phyloP scores from a whole-genome alignment of 352 stramenopile species.

The Phytophthora pluvialis region DNA sequence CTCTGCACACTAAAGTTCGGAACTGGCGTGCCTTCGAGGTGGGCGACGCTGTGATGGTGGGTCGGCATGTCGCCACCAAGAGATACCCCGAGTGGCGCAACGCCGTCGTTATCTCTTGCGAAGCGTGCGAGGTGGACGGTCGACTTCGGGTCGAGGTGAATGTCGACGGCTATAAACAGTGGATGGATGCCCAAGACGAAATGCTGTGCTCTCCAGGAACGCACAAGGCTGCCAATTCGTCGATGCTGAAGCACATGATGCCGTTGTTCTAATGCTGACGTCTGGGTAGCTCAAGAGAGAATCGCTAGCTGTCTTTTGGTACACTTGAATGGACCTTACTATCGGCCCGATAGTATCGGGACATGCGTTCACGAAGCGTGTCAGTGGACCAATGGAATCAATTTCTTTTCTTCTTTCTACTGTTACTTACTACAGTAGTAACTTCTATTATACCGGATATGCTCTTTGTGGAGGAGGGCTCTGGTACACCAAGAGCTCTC shows the following conservation, averaged over 20 bases:
- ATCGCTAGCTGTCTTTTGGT: neutral
- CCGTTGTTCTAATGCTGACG: slow-evolving; percentile 14
- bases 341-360: too few relatives aligned
- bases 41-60: slow-evolving; percentile 60
- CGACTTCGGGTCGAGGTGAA: slow-evolving; percentile 51
- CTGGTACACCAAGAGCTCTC: too few relatives aligned
- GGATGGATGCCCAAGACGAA: slow-evolving; percentile 71
- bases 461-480: too few relatives aligned
- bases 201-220: slow-evolving; percentile 64
- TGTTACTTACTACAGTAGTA: too few relatives aligned
- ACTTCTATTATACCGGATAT: too few relatives aligned
- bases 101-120: slow-evolving; percentile 41
- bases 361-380: neutral
- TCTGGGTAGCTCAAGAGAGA: neutral
- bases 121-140: slow-evolving; percentile 35
- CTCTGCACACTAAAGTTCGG: slow-evolving; percentile 87
- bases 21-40: slow-evolving; percentile 74
- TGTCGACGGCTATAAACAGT: slow-evolving; percentile 41
- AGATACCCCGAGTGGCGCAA: slow-evolving; percentile 70
- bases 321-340: neutral
- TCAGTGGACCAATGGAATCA: neutral
- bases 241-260: slow-evolving; percentile 27
- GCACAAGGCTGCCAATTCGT: slow-evolving; percentile 58
- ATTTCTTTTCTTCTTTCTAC: neutral
- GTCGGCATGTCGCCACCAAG: slow-evolving; percentile 29